Percentiles rank a stretch among this genome's conserved stretches.
Evolutionary conservation across 495 filamentous ascomycete species (phyloP).

Genomic region (Talaromyces adpressus): DNA sequence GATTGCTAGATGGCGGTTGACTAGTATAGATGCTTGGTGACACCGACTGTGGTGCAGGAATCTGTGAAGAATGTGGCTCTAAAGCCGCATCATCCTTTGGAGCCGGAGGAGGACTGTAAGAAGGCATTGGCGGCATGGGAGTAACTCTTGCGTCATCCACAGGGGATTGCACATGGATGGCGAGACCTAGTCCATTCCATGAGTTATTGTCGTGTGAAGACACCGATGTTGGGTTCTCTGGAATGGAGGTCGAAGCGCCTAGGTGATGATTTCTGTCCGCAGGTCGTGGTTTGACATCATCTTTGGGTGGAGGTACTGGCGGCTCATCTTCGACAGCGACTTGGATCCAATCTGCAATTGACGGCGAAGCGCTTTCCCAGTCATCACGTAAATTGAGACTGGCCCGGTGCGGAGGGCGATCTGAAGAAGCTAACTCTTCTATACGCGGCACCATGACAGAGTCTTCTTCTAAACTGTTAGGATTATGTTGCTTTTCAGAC

Average conservation of each 20-base stretch:
- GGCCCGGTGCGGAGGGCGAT: constrained; percentile 24
- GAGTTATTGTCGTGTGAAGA: constrained; percentile 7
- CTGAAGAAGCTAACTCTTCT: constrained; percentile 15
- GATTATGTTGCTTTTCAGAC: neutral
- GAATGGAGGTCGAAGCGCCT: constrained; percentile 11
- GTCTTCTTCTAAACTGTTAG: constrained; percentile 29
- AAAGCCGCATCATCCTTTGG: constrained; percentile 9
- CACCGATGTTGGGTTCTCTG: constrained; percentile 10
- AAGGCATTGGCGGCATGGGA: constrained; percentile 30
- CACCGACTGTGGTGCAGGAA: constrained; percentile 4
- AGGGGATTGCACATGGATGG: constrained; percentile 28
- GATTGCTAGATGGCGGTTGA: constrained; percentile 27
- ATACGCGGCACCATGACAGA: constrained; percentile 26
- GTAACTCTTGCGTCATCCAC: constrained; percentile 18
- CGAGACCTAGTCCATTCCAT: constrained; percentile 25
- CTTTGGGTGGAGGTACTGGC: constrained; percentile 10
- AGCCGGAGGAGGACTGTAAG: constrained; percentile 28
- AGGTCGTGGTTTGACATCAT: constrained; percentile 14
- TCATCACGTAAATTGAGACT: constrained; percentile 43
- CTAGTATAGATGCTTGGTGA: constrained; percentile 30
- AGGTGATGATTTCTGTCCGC: constrained; percentile 3
- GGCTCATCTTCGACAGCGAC: constrained; percentile 36
- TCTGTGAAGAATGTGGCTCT: neutral
- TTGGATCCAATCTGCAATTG: constrained; percentile 49
- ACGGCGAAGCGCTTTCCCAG: constrained; percentile 49